Evolutionary conservation across 148 eudicot species (phyloP), one percentile per base, ranked within the genome.

Genomic region (Nyssa sinensis): DNA sequence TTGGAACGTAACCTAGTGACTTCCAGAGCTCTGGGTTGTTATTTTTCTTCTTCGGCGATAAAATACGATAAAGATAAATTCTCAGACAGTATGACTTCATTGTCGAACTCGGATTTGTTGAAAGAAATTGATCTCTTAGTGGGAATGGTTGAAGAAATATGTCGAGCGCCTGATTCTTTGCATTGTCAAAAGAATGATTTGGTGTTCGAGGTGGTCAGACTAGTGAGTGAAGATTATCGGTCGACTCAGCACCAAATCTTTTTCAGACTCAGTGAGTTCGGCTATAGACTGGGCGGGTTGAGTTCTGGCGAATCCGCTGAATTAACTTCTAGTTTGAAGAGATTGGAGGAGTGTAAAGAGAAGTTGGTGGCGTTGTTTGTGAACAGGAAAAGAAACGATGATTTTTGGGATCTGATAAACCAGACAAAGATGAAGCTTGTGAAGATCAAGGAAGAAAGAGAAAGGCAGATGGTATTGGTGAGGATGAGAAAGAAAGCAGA

Each of bases 171-270:
- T 0, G 87, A 88, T 3, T 69, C 83, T 0, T 27, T 86, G 17
- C 72, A 88, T 64, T 78, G 51, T 49, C 89, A 88, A 74, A 81
- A 67, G 44, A 81, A 80, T 13, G 78, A 82, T 34, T 51, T 87
- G 34, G 69, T 92, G 34, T 84, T 85, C 64, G 89, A 89, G 32
- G 81, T 77, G 0, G 82, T 88, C 58, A 85, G 84, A 69, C 57
- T 88, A 8, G 78, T 87, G 2, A 83, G 87, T 0, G 88, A 89
- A 69, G 92, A 92, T 76, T 92, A 92, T 67, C 74, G 97, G 5
- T 62, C 82, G 35, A 76, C 79, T 9, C 78, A 86, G 68, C 74
- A 87, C 7, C 87, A 82, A 4, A 71, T 89, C 13, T 28, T 10
- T 23, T 11, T 28, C 0, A 68, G 81, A 71, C 67, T 89, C 51